Evolutionary conservation across 2,329 filamentous ascomycete genomes (phyloP).

Genomic region (Cordyceps militaris): DNA sequence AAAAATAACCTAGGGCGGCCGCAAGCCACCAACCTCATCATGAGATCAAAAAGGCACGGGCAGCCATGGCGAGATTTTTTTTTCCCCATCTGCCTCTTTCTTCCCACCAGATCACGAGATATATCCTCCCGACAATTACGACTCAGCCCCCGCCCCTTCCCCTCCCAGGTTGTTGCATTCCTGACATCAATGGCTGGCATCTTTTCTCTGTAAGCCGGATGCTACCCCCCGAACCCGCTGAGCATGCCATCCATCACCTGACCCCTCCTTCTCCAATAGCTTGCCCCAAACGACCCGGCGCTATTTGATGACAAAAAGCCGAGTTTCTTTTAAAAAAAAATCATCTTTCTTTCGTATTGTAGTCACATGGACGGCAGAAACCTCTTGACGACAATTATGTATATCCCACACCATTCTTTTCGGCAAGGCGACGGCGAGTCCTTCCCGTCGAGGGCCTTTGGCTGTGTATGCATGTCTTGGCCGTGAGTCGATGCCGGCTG

Average conservation of each 20-base stretch:
- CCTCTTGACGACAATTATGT: neutral
- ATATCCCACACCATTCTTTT: neutral
- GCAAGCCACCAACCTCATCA: neutral
- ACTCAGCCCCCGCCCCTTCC: too few species aligned
- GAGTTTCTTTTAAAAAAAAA: neutral
- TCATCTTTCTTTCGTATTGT: neutral
- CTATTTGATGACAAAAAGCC: neutral
- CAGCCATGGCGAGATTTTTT: neutral
- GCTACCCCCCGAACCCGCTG: too few species aligned
- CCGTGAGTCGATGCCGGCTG: neutral
- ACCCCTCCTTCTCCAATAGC: too few species aligned
- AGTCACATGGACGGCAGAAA: slow-evolving; percentile 1
- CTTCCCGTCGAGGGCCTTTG: neutral
- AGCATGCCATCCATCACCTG: too few species aligned
- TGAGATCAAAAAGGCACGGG: neutral
- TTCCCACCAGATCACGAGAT: neutral
- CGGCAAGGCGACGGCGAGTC: neutral
- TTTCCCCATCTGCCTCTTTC: too few species aligned
- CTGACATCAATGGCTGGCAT: too few species aligned
- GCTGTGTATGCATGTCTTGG: neutral
- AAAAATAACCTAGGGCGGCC: neutral
- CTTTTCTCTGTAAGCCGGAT: too few species aligned
- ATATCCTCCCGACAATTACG: too few species aligned
- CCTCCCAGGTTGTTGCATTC: too few species aligned
- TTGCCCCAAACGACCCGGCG: too few species aligned